phyloP scores from a whole-genome alignment of 768 basidiomycete species.

The Termitomyces sp. region DNA sequence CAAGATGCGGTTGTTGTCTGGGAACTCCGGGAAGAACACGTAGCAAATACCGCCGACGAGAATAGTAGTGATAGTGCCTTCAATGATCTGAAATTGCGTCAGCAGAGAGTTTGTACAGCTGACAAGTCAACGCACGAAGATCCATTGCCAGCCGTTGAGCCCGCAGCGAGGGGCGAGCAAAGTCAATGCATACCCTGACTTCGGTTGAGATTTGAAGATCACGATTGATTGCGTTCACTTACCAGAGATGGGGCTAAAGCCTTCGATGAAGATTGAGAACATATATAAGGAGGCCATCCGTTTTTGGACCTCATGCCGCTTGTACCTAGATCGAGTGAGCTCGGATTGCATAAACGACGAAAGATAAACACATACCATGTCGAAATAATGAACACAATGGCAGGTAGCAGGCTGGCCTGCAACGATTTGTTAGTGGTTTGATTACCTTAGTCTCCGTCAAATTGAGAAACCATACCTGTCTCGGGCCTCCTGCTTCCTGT shows the following conservation, averaged over 20 bases:
- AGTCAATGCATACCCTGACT: conserved; percentile 13
- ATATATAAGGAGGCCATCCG: conserved; percentile 29
- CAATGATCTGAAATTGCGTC: conserved; percentile 19
- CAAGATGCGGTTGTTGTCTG: conserved; percentile 27
- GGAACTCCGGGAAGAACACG: conserved; percentile 22
- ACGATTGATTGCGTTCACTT: neutral
- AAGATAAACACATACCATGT: conserved; percentile 1
- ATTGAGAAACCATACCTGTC: too few relatives aligned
- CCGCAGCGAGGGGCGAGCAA: conserved; percentile 10
- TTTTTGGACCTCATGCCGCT: conserved; percentile 38
- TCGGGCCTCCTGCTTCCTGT: too few relatives aligned
- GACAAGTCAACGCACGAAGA: conserved; percentile 17
- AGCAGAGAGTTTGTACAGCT: neutral
- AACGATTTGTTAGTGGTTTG: neutral
- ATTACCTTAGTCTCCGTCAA: neutral
- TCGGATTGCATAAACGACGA: neutral
- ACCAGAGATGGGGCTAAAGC: conserved; percentile 23
- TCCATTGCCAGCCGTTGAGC: conserved; percentile 23
- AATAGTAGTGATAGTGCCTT: conserved; percentile 20
- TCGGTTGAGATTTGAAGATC: neutral
- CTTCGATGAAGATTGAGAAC: conserved; percentile 24
- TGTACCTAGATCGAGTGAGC: conserved; percentile 22
- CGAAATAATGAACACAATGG: neutral
- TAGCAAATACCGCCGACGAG: conserved; percentile 18
- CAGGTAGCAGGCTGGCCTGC: neutral